Conservation (phyloP, 1,284 basidiomycete genomes). For the Ceratobasidium papillatum region DNA sequence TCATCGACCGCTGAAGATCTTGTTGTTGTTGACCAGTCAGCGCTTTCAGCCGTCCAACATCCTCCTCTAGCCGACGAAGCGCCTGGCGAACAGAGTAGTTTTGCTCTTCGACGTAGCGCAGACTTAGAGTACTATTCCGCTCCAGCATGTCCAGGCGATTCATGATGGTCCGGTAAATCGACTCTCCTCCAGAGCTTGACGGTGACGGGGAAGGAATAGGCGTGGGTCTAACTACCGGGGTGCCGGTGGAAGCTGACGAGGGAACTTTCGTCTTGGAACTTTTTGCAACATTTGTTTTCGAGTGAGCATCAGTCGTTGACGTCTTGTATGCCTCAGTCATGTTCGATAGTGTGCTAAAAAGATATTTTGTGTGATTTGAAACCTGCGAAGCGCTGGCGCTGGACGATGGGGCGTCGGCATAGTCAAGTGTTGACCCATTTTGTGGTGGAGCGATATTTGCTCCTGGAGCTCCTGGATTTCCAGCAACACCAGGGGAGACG, state of each 20-base stretch:
- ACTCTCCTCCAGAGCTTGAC: slow-evolving; percentile 73
- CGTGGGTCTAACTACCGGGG: background rate
- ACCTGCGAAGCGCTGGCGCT: background rate
- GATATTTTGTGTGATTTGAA: background rate
- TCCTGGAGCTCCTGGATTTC: background rate
- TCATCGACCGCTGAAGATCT: slow-evolving; percentile 68
- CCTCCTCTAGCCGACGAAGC: slow-evolving; percentile 79
- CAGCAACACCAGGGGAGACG: background rate
- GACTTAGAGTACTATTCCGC: slow-evolving; percentile 85
- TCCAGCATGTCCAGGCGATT: slow-evolving; percentile 89
- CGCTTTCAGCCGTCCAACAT: slow-evolving; percentile 79
- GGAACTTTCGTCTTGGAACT: slow-evolving; percentile 32
- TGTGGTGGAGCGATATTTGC: background rate
- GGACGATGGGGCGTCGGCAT: background rate
- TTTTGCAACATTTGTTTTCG: slow-evolving; percentile 34
- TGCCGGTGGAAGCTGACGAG: slow-evolving; percentile 45
- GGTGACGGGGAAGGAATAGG: background rate
- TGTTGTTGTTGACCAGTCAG: slow-evolving; percentile 74
- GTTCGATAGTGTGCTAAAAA: background rate
- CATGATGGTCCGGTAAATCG: slow-evolving; percentile 96
- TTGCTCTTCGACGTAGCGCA: slow-evolving; percentile 92
- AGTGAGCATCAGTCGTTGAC: slow-evolving; percentile 15
- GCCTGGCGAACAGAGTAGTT: slow-evolving; percentile 79
- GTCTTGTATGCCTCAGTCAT: background rate
- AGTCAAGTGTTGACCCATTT: no score